Base-by-base conservation (phyloP, 306 rosid genomes). In the Arachis stenosperma region DNA sequence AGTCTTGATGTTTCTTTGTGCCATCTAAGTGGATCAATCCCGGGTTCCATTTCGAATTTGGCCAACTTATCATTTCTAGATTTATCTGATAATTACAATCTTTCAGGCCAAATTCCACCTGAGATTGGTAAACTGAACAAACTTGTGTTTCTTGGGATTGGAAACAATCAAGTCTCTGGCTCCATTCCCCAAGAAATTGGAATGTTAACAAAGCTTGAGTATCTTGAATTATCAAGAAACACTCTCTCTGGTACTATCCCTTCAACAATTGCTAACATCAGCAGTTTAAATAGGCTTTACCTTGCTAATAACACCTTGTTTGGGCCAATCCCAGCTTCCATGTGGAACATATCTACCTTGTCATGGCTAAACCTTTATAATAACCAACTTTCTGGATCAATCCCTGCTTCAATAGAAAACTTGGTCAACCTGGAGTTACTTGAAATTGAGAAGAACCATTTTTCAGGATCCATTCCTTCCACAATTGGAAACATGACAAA, bases 101-200 rank as follows among this genome's bases (percentile, higher is more conserved):
- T 59, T 0, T 9, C 33, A 5, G 17, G 65, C 9, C 6, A 12
- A 15, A 12, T 59, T 65, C 57, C 17, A n/a, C 29, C 29, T 1
- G 62, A 50, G 8, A 22, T 73, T 73, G 78, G 78, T 1, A 73
- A 62, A 3, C 51, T 73, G 27, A 51, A 10, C 9, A 39, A 36
- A 14, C 14, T 74, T 3, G 2, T 1, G 44, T 2, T 3, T 2
- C 47, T 42, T 2, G 9, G 1, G 1, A 9, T 60, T 58, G 5
- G 0, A 2, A 1, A 0, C 0, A 71, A 33, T 17, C 0, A 2
- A 0, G 5, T 74, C 0, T 52, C 15, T 6, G 78, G 78, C 39
- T 9, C 29, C 12, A 75, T 65, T n/a, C 67, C 78, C 8, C 10
- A n/a, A 63, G 65, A 64, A 64, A 63, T 72, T 47, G 69, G 76